A percentile compares a stretch with the other conserved stretches of the same genome.
These are phyloP conservation scores for Exophiala oligosperma DNA, from an alignment of 2,329 filamentous ascomycete genomes.

Conservation along the genomic window DNA sequence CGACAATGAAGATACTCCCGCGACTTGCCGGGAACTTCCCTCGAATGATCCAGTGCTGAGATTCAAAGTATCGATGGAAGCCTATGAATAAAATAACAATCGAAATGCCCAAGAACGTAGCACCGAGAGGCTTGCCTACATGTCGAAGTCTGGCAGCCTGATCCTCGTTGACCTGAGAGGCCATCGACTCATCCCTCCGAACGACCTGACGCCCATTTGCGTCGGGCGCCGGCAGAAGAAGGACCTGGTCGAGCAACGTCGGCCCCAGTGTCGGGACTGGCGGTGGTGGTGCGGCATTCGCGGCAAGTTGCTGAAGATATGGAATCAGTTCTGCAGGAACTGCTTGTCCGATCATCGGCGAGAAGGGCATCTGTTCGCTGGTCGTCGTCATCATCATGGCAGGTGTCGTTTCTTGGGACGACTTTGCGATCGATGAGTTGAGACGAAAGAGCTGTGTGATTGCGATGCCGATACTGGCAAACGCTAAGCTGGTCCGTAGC, in stretches of 20 bases:
- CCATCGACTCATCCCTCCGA: constrained; percentile 16
- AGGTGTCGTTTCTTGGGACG: constrained; percentile 12
- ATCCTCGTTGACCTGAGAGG: constrained; percentile 26
- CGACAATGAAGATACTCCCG: constrained; percentile 61
- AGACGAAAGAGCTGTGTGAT: constrained; percentile 67
- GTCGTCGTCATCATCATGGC: neutral
- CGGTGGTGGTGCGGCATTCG: neutral
- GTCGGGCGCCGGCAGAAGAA: constrained; percentile 26
- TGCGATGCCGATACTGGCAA: constrained; percentile 66
- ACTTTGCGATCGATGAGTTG: constrained; percentile 48
- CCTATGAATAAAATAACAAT: constrained; percentile 62
- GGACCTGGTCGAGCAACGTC: constrained; percentile 28
- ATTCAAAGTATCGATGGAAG: constrained; percentile 66
- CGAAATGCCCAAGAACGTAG: constrained; percentile 63
- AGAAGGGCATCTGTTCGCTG: constrained; percentile 16
- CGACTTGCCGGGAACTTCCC: constrained; percentile 66
- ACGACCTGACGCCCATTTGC: constrained; percentile 26
- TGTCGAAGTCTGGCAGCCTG: constrained; percentile 44
- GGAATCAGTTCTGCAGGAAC: constrained; percentile 28
- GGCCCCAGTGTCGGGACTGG: constrained; percentile 17
- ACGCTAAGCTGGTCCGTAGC: constrained; percentile 65
- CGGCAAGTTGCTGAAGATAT: constrained; percentile 26
- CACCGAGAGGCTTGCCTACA: constrained; percentile 62
- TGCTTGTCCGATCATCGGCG: constrained; percentile 26
- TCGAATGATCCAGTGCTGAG: constrained; percentile 66